A percentile compares a stretch with the other conserved stretches of the same genome.
These are phyloP conservation scores for Leccinum barrowsii DNA, from an alignment of 768 basidiomycete genomes.

Conservation along the genomic window DNA sequence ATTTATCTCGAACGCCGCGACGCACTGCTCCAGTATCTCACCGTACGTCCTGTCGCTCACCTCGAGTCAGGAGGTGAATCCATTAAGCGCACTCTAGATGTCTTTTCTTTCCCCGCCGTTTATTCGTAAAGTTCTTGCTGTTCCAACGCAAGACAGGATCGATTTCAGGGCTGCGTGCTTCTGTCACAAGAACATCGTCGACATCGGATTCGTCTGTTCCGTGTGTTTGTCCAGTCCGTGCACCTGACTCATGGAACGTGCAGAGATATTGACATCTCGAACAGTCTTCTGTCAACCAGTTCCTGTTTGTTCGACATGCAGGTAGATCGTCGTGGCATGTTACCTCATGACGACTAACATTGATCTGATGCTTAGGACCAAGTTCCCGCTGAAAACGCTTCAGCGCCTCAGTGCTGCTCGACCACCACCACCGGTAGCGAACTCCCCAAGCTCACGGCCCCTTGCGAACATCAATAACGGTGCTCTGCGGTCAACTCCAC, in stretches of 20 bases:
- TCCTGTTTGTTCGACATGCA: conserved; percentile 91
- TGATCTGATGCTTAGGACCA: conserved; percentile 54
- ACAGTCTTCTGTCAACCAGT: conserved; percentile 92
- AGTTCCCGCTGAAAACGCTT: conserved; percentile 91
- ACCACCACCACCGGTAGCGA: conserved; percentile 34
- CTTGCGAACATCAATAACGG: conserved; percentile 34
- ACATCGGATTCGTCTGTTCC: conserved; percentile 97
- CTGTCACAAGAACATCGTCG: conserved; percentile 96
- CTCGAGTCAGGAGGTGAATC: conserved; percentile 4
- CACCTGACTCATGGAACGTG: not conserved
- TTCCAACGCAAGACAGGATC: conserved; percentile 91
- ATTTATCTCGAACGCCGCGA: conserved; percentile 78
- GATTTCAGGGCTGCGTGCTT: conserved; percentile 98
- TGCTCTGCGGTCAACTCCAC: conserved; percentile 16
- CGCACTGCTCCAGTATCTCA: conserved; percentile 88
- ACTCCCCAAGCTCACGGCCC: conserved; percentile 30
- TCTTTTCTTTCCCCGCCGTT: conserved; percentile 69
- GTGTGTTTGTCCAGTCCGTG: conserved; percentile 92
- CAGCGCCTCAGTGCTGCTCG: conserved; percentile 71
- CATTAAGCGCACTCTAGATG: conserved; percentile 53
- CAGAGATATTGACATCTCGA: conserved; percentile 9
- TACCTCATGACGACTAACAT: not conserved
- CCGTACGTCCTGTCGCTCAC: conserved; percentile 41
- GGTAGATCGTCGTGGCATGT: conserved; percentile 46
- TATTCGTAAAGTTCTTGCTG: conserved; percentile 71